Evolutionary conservation across 176 grass and related monocot species (phyloP).

Genomic region (Aegilops sharonensis): DNA sequence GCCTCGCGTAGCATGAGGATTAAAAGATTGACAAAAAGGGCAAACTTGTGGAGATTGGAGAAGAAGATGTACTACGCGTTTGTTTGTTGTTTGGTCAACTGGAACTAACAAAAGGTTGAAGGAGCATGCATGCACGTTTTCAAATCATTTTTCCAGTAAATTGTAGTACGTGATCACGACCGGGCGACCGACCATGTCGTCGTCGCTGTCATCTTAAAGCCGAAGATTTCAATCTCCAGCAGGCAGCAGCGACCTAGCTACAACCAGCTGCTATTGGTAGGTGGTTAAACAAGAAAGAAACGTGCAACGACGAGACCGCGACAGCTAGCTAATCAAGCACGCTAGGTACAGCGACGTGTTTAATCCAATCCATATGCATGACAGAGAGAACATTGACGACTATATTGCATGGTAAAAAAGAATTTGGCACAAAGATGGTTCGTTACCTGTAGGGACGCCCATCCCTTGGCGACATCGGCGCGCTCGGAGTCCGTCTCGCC

Average conservation of each 20-base stretch:
- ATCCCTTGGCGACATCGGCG: slow-evolving; percentile 72
- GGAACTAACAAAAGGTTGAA: not conserved
- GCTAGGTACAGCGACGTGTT: not conserved
- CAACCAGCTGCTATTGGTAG: not conserved
- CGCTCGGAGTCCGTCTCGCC: slow-evolving; percentile 76
- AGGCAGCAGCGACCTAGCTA: not conserved
- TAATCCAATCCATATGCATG: not conserved
- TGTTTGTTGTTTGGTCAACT: not conserved
- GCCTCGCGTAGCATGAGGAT: not conserved
- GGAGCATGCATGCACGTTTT: not conserved
- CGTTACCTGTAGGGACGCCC: slow-evolving; percentile 70
- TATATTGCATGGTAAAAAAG: not conserved
- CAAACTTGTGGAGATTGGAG: not conserved
- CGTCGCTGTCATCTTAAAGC: not conserved
- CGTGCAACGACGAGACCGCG: not conserved
- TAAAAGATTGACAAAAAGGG: not conserved
- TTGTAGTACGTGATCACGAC: not conserved
- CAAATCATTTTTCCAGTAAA: not conserved
- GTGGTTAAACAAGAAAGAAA: slow-evolving; percentile 12
- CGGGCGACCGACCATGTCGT: not conserved
- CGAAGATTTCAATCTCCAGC: not conserved
- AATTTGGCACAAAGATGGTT: not conserved
- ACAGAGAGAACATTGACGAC: not conserved
- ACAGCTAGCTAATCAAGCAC: not conserved
- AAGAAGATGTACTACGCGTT: not conserved